These are phyloP conservation scores for Peziza echinospora DNA, from an alignment of 495 filamentous ascomycete species.

Conservation along the genomic window DNA sequence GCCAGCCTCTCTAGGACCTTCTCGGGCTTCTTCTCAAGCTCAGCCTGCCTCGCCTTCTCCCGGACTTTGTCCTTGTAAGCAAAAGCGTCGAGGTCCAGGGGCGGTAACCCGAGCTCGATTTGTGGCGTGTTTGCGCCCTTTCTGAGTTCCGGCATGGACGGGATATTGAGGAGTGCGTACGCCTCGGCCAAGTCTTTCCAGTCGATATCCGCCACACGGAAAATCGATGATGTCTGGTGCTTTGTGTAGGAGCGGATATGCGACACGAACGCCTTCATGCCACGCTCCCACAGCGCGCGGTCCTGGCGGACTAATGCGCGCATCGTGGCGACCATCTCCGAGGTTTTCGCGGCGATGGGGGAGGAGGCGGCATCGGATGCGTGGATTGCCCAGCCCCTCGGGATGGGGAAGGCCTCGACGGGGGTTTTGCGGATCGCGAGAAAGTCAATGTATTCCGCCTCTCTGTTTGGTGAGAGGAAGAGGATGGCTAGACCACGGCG, in stretches of 20 bases:
- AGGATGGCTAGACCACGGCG: constrained; percentile 66
- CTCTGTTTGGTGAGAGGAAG: constrained; percentile 57
- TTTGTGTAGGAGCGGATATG: constrained; percentile 83
- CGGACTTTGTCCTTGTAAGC: constrained; percentile 58
- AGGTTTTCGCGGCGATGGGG: no score
- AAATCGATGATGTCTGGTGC: constrained; percentile 77
- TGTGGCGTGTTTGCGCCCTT: constrained; percentile 39
- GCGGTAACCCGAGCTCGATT: constrained; percentile 22
- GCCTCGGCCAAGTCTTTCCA: constrained; percentile 62
- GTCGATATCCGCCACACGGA: constrained; percentile 58
- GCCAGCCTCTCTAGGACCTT: neutral
- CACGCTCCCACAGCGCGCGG: constrained; percentile 70
- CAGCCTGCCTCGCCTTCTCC: constrained; percentile 45
- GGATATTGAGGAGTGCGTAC: constrained; percentile 67
- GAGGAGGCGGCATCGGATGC: constrained; percentile 24
- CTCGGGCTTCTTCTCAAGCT: constrained; percentile 15
- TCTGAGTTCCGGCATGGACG: constrained; percentile 83
- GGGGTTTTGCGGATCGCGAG: constrained; percentile 79
- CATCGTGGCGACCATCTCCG: constrained; percentile 32
- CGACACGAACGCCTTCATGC: constrained; percentile 73
- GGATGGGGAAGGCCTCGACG: constrained; percentile 33
- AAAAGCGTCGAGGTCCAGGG: constrained; percentile 15
- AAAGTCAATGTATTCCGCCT: constrained; percentile 77
- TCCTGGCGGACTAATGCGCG: constrained; percentile 43
- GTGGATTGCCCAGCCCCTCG: neutral